phyloP scores from a whole-genome alignment of 1,139 yeast genomes.

The Blastobotrys illinoisensis region DNA sequence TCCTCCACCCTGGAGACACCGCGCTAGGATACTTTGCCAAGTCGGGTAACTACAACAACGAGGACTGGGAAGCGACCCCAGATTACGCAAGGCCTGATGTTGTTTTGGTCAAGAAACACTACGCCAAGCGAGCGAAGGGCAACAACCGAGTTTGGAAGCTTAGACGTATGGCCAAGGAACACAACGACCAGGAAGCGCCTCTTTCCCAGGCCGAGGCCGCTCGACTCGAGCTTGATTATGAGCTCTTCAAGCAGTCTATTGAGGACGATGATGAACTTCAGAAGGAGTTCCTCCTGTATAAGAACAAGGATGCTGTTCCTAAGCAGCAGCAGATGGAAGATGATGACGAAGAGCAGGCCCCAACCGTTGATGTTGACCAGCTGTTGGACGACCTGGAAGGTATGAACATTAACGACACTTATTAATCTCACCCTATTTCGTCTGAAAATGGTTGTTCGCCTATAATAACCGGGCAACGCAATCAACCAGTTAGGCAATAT shows the following conservation, averaged over 20 bases:
- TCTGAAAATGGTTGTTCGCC: too few relatives aligned
- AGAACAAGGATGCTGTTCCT: slow-evolving; percentile 35
- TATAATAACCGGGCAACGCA: too few relatives aligned
- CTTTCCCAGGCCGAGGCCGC: slow-evolving; percentile 85
- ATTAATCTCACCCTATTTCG: not conserved
- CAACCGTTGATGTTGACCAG: slow-evolving; percentile 36
- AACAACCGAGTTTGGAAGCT: slow-evolving; percentile 91
- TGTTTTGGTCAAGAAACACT: slow-evolving; percentile 83
- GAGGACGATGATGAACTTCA: slow-evolving; percentile 96
- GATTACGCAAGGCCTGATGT: slow-evolving; percentile 76
- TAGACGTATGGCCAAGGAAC: slow-evolving; percentile 97
- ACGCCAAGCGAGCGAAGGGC: slow-evolving; percentile 72
- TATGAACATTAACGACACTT: slow-evolving; percentile 63
- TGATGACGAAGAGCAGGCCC: slow-evolving; percentile 38
- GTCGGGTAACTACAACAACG: slow-evolving; percentile 83
- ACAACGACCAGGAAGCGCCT: slow-evolving; percentile 61
- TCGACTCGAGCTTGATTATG: slow-evolving; percentile 92
- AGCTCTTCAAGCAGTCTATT: slow-evolving; percentile 89
- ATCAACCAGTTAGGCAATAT: too few relatives aligned
- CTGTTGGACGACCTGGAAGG: slow-evolving; percentile 73
- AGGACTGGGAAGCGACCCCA: slow-evolving; percentile 55
- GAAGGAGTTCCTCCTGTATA: slow-evolving; percentile 83
- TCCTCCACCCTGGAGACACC: slow-evolving; percentile 93
- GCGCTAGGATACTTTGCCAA: slow-evolving; percentile 83
- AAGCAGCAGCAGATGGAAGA: slow-evolving; percentile 37